Conservation (phyloP, 192 early-diverging fungal species). For the Backusella tuberculispora region DNA sequence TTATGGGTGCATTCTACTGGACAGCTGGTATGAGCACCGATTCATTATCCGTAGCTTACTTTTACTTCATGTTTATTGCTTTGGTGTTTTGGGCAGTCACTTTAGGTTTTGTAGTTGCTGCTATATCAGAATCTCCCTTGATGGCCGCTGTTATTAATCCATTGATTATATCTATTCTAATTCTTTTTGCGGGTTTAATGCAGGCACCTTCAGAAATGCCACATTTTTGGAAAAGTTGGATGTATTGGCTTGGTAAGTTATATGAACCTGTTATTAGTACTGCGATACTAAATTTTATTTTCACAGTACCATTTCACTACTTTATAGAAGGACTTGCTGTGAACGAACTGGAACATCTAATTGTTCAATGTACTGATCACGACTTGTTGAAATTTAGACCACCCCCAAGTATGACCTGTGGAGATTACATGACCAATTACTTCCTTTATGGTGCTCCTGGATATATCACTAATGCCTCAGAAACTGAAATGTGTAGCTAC, state of each 20-base stretch:
- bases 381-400: constrained; percentile 63
- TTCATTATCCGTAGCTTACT: constrained; percentile 57
- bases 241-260: constrained; percentile 62
- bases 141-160: constrained; percentile 67
- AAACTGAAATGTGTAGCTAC: constrained; percentile 55
- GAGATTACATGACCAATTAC: constrained; percentile 43
- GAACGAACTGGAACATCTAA: constrained; percentile 58
- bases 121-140: constrained; percentile 60
- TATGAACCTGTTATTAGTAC: not conserved
- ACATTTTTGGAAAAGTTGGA: constrained; percentile 65
- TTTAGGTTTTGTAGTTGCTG: constrained; percentile 72
- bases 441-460: constrained; percentile 12
- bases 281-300: not conserved
- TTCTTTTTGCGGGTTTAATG: constrained; percentile 74
- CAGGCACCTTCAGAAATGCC: constrained; percentile 62
- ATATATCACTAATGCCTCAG: constrained; percentile 21
- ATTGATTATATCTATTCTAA: constrained; percentile 65
- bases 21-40: constrained; percentile 59
- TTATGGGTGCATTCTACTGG: constrained; percentile 77
- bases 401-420: constrained; percentile 61
- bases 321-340: constrained; percentile 65
- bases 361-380: constrained; percentile 47
- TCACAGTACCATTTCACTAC: constrained; percentile 57
- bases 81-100: constrained; percentile 68
- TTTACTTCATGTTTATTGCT: constrained; percentile 62